Evolutionary conservation across 805 yeast species (phyloP), one percentile per base, ranked within the genome.

Genomic region (Metschnikowia amazonensis): DNA sequence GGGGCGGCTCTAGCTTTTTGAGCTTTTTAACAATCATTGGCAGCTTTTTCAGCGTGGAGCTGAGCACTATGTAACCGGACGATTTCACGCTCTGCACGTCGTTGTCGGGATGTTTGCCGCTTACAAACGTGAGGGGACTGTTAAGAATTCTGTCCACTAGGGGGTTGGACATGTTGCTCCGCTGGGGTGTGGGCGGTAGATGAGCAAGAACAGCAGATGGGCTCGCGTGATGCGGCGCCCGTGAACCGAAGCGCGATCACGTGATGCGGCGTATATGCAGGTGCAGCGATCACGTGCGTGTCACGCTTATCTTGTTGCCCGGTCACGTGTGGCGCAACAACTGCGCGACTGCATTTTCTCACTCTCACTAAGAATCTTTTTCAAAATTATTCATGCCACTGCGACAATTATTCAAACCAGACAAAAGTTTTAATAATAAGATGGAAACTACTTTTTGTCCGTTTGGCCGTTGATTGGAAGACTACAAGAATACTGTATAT

Each of bases 51-150:
- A 47, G 36, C 29, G 52, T 41, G 24, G 52, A 41, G 41, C 44
- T 45, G 25, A 55, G 53, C 1, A 53, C 46, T 16, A 55, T 55
- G 43, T 55, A 55, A 25, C 56, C 50, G 28, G 56, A 28, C 2
- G 49, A 43, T 39, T 49, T 42, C 5, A 45, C 45, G 27, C 47
- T 40, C 36, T 50, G 57, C 31, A 43, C 47, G 46, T 54, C 58
- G 34, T 44, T 41, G 13, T 52, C 55, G 9, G 52, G 51, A 44
- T 66, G 66, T 51, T 73, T 77, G 13, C 87, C 89, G 3, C 80
- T 70, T 44, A 76, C 80, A 63, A 87, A 88, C 24, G 70, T 71
- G 42, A 84, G 60, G 8, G 89, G 89, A 46, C 78, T 77, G 24
- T 81, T 65, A 33, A 82, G 67, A 45, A 83, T 72, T 55, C 85